phyloP scores from a whole-genome alignment of 495 filamentous ascomycete species.

The Collariella sp. region DNA sequence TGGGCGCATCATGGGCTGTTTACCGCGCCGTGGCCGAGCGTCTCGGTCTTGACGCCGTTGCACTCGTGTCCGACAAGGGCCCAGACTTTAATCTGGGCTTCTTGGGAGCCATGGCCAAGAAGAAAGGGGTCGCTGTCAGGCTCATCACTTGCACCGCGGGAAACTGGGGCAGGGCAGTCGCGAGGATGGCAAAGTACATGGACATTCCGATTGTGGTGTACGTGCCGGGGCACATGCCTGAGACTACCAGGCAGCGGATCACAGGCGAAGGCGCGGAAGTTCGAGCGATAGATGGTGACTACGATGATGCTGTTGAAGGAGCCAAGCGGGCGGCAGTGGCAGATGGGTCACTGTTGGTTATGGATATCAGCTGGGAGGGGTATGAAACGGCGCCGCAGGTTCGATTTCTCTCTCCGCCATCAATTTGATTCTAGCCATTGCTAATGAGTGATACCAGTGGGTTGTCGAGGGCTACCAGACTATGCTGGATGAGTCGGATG shows the following conservation, averaged over 20 bases:
- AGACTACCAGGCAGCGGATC: conserved; percentile 45
- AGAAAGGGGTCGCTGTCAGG: conserved; percentile 15
- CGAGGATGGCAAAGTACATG: conserved; percentile 52
- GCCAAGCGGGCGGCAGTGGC: conserved; percentile 32
- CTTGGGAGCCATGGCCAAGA: conserved; percentile 22
- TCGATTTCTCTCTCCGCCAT: background rate
- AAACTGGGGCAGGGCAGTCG: conserved; percentile 64
- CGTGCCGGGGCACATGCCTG: conserved; percentile 47
- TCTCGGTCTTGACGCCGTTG: conserved; percentile 28
- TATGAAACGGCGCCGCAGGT: conserved; percentile 53
- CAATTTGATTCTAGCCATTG: background rate
- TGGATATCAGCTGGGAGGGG: conserved; percentile 54
- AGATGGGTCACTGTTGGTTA: conserved; percentile 45
- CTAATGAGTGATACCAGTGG: conserved; percentile 35
- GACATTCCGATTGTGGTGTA: conserved; percentile 44
- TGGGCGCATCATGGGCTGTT: conserved; percentile 66
- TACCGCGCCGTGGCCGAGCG: conserved; percentile 45
- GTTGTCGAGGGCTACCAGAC: conserved; percentile 66
- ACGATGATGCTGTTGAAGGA: conserved; percentile 49
- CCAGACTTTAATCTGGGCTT: conserved; percentile 37
- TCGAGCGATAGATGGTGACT: conserved; percentile 44
- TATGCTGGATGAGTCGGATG: conserved; percentile 55
- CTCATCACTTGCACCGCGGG: conserved; percentile 56
- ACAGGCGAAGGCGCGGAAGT: conserved; percentile 49
- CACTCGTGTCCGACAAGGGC: background rate